Percentiles rank a stretch among this genome's conserved stretches.
Conservation (phyloP, 805 yeast genomes). For the Zygosaccharomyces bailii region DNA sequence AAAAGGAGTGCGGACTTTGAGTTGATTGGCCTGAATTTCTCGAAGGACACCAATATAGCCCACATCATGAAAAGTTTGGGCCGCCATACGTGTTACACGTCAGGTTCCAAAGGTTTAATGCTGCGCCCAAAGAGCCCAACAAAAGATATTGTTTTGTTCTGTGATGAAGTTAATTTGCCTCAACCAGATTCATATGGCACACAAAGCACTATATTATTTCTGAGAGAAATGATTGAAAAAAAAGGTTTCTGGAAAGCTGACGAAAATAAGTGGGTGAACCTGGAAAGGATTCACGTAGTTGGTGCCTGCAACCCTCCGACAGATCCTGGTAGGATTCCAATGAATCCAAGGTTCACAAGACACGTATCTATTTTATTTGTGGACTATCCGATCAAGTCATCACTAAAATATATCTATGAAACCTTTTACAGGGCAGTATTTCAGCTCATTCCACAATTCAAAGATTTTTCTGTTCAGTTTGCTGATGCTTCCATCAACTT, state of each 20-base stretch:
- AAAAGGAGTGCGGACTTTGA: slow-evolving; percentile 55
- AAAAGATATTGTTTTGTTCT: slow-evolving; percentile 75
- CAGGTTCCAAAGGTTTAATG: slow-evolving; percentile 47
- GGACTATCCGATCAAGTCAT: slow-evolving; percentile 66
- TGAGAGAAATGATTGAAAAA: slow-evolving; percentile 71
- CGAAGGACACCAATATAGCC: slow-evolving; percentile 69
- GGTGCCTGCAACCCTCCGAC: slow-evolving; percentile 93
- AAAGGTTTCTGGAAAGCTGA: slow-evolving; percentile 71
- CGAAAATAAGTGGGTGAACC: slow-evolving; percentile 60
- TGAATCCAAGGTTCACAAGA: slow-evolving; percentile 62
- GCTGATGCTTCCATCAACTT: slow-evolving; percentile 66
- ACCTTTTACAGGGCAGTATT: slow-evolving; percentile 55
- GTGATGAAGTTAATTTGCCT: slow-evolving; percentile 90
- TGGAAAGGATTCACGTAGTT: slow-evolving; percentile 71
- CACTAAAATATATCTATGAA: slow-evolving; percentile 65
- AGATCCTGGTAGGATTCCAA: slow-evolving; percentile 64
- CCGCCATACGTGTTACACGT: slow-evolving; percentile 63
- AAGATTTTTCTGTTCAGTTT: slow-evolving; percentile 50
- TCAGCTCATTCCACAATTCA: slow-evolving; percentile 55
- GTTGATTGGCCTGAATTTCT: slow-evolving; percentile 70
- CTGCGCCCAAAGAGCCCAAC: slow-evolving; percentile 60
- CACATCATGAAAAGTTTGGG: slow-evolving; percentile 62
- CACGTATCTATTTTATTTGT: slow-evolving; percentile 66
- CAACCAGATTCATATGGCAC: slow-evolving; percentile 66
- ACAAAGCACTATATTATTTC: slow-evolving; percentile 63